Evolutionary conservation across 2,329 filamentous ascomycete species (phyloP).

Genomic region (Sporothrix pseudoabietina): DNA sequence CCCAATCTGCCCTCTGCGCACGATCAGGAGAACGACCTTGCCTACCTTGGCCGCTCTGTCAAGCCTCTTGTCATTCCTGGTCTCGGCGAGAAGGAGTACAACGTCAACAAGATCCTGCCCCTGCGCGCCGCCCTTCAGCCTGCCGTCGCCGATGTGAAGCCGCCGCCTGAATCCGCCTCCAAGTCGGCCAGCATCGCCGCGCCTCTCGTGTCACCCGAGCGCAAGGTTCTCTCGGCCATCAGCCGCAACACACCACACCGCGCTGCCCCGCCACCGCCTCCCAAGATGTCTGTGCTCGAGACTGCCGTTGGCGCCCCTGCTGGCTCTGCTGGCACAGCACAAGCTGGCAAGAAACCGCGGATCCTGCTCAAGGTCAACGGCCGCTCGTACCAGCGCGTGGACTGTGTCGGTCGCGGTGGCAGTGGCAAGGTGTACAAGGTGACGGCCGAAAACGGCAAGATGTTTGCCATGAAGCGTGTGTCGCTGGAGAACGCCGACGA

Average conservation of each 20-base stretch:
- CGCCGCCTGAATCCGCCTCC: not conserved
- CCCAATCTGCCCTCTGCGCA: slow-evolving; percentile 58
- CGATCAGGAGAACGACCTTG: slow-evolving; percentile 84
- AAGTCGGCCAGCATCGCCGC: not conserved
- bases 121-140: slow-evolving; percentile 40
- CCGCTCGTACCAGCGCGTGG: slow-evolving; percentile 84
- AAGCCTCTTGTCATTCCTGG: slow-evolving; percentile 53
- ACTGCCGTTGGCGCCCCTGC: slow-evolving; percentile 81
- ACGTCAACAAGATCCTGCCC: slow-evolving; percentile 45
- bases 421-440: slow-evolving; percentile 95
- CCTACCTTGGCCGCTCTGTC: slow-evolving; percentile 64
- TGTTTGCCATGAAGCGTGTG: slow-evolving; percentile 91
- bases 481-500: slow-evolving; percentile 89
- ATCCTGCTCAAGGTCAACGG: slow-evolving; percentile 87
- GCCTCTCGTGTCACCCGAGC: slow-evolving; percentile 46
- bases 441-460: slow-evolving; percentile 94
- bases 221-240: slow-evolving; percentile 57
- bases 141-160: slow-evolving; percentile 13
- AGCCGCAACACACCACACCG: slow-evolving; percentile 73
- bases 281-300: slow-evolving; percentile 96
- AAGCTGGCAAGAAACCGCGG: slow-evolving; percentile 69
- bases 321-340: slow-evolving; percentile 74
- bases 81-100: slow-evolving; percentile 52
- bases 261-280: slow-evolving; percentile 75
- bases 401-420: slow-evolving; percentile 87